These are phyloP conservation scores for Aspergillus sp. DNA, from an alignment of 2,329 filamentous ascomycete genomes.

Conservation along the genomic window DNA sequence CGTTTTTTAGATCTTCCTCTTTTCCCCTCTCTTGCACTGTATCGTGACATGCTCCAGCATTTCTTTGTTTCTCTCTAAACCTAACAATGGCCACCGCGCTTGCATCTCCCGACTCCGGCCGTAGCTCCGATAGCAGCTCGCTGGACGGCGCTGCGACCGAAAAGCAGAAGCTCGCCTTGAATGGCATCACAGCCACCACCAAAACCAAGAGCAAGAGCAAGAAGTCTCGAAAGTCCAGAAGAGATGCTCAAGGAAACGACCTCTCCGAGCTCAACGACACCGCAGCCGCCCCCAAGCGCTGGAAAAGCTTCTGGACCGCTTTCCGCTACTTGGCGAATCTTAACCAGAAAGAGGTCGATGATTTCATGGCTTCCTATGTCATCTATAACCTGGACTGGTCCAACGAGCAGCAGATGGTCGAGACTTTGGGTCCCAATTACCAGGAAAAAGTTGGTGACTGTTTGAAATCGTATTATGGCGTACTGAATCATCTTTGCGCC, in stretches of 20 bases:
- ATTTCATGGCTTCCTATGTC: conserved; percentile 52
- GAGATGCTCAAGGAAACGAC: not conserved
- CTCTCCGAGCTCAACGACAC: conserved; percentile 31
- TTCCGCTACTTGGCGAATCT: conserved; percentile 47
- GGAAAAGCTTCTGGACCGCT: conserved; percentile 45
- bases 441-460: conserved; percentile 47
- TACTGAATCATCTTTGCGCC: conserved; percentile 50
- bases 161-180: conserved; percentile 16
- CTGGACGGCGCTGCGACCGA: conserved; percentile 18
- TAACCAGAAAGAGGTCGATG: conserved; percentile 46
- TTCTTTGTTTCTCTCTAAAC: not conserved
- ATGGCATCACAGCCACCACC: conserved; percentile 2
- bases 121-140: conserved; percentile 21
- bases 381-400: conserved; percentile 54
- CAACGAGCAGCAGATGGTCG: conserved; percentile 44
- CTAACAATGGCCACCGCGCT: not conserved
- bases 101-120: conserved; percentile 8
- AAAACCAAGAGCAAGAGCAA: not conserved
- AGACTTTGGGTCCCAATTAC: conserved; percentile 44
- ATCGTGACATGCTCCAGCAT: not conserved
- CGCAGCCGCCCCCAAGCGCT: conserved; percentile 42
- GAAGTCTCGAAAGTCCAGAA: not conserved
- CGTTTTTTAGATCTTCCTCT: not conserved
- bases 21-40: not conserved
- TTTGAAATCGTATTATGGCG: conserved; percentile 48